These are phyloP conservation scores for Trypanosoma mega DNA, from an alignment of 208 protist species.

Conservation along the genomic window DNA sequence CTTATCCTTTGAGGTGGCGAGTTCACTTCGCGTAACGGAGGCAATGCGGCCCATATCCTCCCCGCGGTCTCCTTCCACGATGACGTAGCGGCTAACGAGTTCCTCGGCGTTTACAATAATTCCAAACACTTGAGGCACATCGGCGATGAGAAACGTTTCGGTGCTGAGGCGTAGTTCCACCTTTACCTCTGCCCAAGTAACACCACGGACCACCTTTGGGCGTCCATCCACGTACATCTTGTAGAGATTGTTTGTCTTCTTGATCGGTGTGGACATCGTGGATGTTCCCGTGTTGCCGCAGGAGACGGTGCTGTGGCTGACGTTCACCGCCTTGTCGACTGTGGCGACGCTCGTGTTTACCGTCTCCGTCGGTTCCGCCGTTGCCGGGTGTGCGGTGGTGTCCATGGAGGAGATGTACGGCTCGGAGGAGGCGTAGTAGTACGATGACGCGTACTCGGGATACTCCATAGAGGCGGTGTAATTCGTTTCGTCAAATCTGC, in stretches of 20 bases:
- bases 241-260: conserved; percentile 37
- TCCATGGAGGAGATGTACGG: not conserved
- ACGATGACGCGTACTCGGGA: conserved; percentile 2
- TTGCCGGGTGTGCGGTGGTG: not conserved
- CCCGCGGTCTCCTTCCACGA: conserved; percentile 84
- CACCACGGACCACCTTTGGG: conserved; percentile 42
- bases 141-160: conserved; percentile 41
- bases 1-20: conserved; percentile 16
- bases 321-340: conserved; percentile 22
- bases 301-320: conserved; percentile 25
- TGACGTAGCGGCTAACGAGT: conserved; percentile 52
- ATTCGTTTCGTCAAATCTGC: not conserved
- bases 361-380: conserved; percentile 3
- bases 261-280: conserved; percentile 34
- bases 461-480: conserved; percentile 1
- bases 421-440: conserved; percentile 1
- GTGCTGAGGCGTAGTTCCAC: conserved; percentile 53
- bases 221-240: conserved; percentile 51
- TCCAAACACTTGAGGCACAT: conserved; percentile 50
- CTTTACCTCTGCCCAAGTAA: conserved; percentile 51
- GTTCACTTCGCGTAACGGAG: conserved; percentile 22
- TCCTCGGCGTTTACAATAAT: conserved; percentile 36
- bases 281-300: conserved; percentile 24
- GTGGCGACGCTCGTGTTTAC: conserved; percentile 13
- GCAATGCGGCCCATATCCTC: conserved; percentile 72